phyloP scores from a whole-genome alignment of 495 filamentous ascomycete genomes.

The Hypoxylon crocopeplum region DNA sequence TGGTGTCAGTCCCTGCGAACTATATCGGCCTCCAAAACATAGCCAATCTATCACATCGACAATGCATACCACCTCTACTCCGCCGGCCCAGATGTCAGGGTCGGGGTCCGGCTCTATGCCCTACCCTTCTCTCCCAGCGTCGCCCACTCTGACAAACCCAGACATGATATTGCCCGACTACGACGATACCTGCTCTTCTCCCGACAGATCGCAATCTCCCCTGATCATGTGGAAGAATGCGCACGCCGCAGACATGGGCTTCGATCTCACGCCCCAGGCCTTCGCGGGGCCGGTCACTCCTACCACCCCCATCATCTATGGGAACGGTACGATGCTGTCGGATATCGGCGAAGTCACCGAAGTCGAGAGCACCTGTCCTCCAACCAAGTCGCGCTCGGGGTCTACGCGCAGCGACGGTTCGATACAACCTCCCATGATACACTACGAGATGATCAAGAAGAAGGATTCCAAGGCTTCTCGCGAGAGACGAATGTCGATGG shows the following conservation, averaged over 20 bases:
- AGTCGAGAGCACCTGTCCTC: constrained; percentile 57
- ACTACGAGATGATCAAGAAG: constrained; percentile 46
- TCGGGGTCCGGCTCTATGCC: constrained; percentile 42
- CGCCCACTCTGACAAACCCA: constrained; percentile 89
- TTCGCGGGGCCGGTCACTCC: constrained; percentile 61
- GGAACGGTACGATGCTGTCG: constrained; percentile 69
- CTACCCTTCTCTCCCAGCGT: constrained; percentile 58
- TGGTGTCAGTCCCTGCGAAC: not conserved
- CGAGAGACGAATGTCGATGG: constrained; percentile 52
- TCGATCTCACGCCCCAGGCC: constrained; percentile 47
- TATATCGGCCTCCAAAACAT: constrained; percentile 9
- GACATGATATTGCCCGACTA: constrained; percentile 89
- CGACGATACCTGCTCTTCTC: constrained; percentile 59
- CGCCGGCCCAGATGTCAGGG: constrained; percentile 19
- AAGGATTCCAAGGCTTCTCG: constrained; percentile 45
- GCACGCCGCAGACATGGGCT: constrained; percentile 39
- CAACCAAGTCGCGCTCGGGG: constrained; percentile 31
- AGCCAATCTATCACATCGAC: constrained; percentile 3
- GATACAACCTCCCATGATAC: constrained; percentile 23
- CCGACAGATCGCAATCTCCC: constrained; percentile 47
- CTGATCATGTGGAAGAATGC: constrained; percentile 56
- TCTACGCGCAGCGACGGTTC: constrained; percentile 32
- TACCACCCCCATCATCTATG: constrained; percentile 65
- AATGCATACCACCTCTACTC: constrained; percentile 35
- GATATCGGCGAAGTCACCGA: constrained; percentile 77